phyloP scores from a whole-genome alignment of 2,329 filamentous ascomycete genomes.

The Aspergillus sp. region DNA sequence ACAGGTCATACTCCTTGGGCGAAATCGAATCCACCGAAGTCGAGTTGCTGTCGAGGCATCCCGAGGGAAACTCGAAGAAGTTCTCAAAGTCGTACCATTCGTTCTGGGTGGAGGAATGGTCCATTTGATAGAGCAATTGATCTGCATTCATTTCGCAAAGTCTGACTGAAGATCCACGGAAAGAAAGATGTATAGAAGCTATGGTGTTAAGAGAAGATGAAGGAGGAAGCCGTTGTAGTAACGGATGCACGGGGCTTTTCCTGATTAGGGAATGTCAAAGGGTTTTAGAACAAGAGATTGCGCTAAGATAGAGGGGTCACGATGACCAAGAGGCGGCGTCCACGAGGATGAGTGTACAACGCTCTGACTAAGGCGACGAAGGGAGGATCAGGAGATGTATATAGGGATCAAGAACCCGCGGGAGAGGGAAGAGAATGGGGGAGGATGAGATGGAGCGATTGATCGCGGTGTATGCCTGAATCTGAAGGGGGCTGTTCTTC shows the following conservation, averaged over 20 bases:
- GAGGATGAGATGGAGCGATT: conserved; percentile 1
- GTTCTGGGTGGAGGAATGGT: conserved; percentile 17
- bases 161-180: background rate
- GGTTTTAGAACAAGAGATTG: background rate
- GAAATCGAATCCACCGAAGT: conserved; percentile 30
- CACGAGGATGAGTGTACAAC: background rate
- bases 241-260: conserved; percentile 2
- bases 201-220: background rate
- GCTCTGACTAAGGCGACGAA: background rate
- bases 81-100: conserved; percentile 35
- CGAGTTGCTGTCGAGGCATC: conserved; percentile 27
- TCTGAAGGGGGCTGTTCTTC: background rate
- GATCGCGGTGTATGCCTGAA: conserved; percentile 6
- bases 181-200: background rate
- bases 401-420: background rate
- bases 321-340: background rate
- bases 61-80: conserved; percentile 29
- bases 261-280: background rate
- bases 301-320: background rate
- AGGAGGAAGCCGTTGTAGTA: background rate
- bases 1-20: conserved; percentile 25
- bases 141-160: conserved; percentile 25
- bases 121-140: conserved; percentile 23
- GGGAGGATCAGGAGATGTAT: background rate
- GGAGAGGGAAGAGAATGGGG: background rate